Conservation (phyloP, 2,329 filamentous ascomycete genomes). For the Bipolaris victoriae region DNA sequence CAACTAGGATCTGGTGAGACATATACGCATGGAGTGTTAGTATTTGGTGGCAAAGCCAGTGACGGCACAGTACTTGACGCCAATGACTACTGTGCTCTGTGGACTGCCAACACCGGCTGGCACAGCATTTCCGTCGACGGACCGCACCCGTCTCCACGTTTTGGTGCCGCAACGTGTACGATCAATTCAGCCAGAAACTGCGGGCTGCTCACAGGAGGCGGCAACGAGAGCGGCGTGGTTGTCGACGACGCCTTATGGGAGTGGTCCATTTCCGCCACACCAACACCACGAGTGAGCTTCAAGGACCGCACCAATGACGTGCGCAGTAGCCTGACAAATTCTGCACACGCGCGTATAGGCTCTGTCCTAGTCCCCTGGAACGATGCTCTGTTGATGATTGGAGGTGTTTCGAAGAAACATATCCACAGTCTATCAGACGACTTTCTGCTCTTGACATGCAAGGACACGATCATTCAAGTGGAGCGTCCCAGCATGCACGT, state of each 20-base stretch:
- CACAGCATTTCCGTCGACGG: conserved; percentile 49
- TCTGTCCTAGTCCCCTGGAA: conserved; percentile 57
- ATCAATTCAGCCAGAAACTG: conserved; percentile 47
- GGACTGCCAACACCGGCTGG: conserved; percentile 61
- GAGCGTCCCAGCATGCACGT: conserved; percentile 26
- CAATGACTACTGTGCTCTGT: conserved; percentile 48
- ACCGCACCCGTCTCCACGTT: conserved; percentile 57
- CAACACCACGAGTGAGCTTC: conserved; percentile 35
- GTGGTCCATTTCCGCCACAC: conserved; percentile 61
- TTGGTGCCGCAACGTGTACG: conserved; percentile 63
- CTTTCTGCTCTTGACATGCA: conserved; percentile 35
- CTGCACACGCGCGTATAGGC: conserved; percentile 56
- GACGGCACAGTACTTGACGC: conserved; percentile 50
- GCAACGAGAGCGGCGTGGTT: conserved; percentile 68
- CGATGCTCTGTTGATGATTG: conserved; percentile 58
- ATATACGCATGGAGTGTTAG: conserved; percentile 52
- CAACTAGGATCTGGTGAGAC: conserved; percentile 49
- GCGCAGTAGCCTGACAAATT: conserved; percentile 20
- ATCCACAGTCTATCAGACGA: conserved; percentile 37
- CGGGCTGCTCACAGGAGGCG: conserved; percentile 76
- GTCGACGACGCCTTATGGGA: conserved; percentile 64
- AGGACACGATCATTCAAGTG: conserved; percentile 26
- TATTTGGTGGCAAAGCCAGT: conserved; percentile 56
- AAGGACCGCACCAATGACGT: conserved; percentile 39
- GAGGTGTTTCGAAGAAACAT: conserved; percentile 54